phyloP scores from a whole-genome alignment of 2,329 filamentous ascomycete genomes.

The Ilyonectria robusta region DNA sequence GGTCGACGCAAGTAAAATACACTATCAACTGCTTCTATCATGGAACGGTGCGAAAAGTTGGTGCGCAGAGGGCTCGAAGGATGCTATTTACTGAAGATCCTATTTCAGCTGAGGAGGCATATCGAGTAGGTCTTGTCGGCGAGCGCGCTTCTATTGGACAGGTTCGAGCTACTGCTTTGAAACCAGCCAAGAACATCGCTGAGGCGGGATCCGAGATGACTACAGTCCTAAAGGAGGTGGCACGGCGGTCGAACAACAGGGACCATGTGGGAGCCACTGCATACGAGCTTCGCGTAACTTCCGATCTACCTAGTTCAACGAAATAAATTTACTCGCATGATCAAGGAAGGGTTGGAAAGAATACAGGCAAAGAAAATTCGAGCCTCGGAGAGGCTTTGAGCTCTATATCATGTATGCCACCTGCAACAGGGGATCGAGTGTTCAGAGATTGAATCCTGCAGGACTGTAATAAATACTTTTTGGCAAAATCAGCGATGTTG shows the following conservation, averaged over 20 bases:
- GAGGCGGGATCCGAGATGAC: background rate
- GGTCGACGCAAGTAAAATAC: background rate
- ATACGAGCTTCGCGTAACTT: background rate
- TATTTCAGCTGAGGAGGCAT: background rate
- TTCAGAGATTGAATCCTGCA: too few species aligned
- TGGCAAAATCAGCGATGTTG: too few species aligned
- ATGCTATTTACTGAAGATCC: background rate
- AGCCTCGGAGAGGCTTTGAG: background rate
- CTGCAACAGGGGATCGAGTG: too few species aligned
- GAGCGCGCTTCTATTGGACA: background rate
- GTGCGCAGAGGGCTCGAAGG: background rate
- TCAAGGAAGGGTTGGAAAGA: background rate
- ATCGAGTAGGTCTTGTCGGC: background rate
- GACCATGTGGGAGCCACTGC: background rate
- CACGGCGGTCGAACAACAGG: background rate
- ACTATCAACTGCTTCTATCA: background rate
- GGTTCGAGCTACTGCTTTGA: background rate
- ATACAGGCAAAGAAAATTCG: background rate
- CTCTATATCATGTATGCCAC: background rate
- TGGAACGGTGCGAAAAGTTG: background rate
- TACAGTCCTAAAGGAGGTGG: background rate
- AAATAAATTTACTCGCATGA: background rate
- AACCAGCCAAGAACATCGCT: background rate
- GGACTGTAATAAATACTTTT: too few species aligned
- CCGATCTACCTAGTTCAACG: slow-evolving; percentile 1